Conservation (phyloP, 2,329 filamentous ascomycete species). For the Cercospora zeina region DNA sequence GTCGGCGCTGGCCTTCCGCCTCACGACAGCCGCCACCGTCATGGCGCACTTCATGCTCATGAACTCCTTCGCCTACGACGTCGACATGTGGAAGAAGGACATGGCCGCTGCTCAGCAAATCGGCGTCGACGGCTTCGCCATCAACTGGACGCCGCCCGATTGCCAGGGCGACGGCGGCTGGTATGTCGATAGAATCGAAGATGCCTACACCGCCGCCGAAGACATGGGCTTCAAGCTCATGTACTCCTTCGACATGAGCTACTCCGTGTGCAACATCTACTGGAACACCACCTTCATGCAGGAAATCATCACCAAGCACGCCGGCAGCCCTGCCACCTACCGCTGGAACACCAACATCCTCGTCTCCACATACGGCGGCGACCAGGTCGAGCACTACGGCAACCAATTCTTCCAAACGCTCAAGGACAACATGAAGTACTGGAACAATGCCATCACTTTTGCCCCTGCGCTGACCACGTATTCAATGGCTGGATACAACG, state of each 20-base stretch:
- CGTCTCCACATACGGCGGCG: slow-evolving; percentile 43
- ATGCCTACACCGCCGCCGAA: slow-evolving; percentile 42
- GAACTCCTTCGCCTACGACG: slow-evolving; percentile 41
- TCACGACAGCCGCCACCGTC: slow-evolving; percentile 37
- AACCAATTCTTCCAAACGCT: slow-evolving; percentile 42
- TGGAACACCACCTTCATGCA: slow-evolving; percentile 45
- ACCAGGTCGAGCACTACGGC: slow-evolving; percentile 39
- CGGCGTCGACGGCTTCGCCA: slow-evolving; percentile 43
- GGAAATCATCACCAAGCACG: slow-evolving; percentile 38
- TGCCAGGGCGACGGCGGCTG: slow-evolving; percentile 38
- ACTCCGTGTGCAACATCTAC: slow-evolving; percentile 39
- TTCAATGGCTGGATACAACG: slow-evolving; percentile 37
- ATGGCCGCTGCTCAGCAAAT: slow-evolving; percentile 39
- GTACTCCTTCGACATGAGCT: slow-evolving; percentile 46
- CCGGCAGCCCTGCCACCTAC: slow-evolving; percentile 39
- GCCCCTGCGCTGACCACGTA: slow-evolving; percentile 41
- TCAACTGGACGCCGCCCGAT: slow-evolving; percentile 44
- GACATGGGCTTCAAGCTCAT: slow-evolving; percentile 42
- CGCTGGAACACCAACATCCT: slow-evolving; percentile 44
- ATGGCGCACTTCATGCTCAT: slow-evolving; percentile 44
- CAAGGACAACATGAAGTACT: slow-evolving; percentile 38
- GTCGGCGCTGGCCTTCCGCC: slow-evolving; percentile 32
- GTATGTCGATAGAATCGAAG: slow-evolving; percentile 41
- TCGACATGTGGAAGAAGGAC: slow-evolving; percentile 40
- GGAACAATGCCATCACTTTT: slow-evolving; percentile 38